These are phyloP conservation scores for Candida silvicultrix DNA, from an alignment of 805 yeast species.

Conservation along the genomic window DNA sequence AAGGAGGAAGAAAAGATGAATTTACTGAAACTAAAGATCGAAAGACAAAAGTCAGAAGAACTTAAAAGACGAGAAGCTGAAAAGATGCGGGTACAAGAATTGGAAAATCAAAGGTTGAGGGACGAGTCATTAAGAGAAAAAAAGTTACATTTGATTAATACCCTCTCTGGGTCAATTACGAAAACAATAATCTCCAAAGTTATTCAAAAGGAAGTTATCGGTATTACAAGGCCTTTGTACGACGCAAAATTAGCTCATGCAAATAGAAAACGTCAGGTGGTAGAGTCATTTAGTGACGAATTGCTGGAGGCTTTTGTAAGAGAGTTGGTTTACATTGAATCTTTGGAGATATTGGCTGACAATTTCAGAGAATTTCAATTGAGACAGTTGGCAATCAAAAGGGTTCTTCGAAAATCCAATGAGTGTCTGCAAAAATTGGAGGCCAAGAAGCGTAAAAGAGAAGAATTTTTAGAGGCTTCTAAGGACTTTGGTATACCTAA, in stretches of 20 bases:
- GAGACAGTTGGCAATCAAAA: constrained; percentile 25
- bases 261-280: constrained; percentile 20
- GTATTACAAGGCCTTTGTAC: constrained; percentile 8
- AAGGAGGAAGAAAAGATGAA: background rate
- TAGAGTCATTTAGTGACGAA: constrained; percentile 40
- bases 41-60: constrained; percentile 3
- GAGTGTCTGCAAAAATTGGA: constrained; percentile 19
- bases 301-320: constrained; percentile 55
- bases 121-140: constrained; percentile 6
- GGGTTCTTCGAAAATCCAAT: constrained; percentile 25
- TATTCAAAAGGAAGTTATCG: constrained; percentile 9
- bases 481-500: constrained; percentile 29
- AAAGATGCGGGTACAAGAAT: constrained; percentile 3
- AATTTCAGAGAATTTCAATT: constrained; percentile 25
- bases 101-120: constrained; percentile 4
- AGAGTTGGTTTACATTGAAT: constrained; percentile 42
- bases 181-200: constrained; percentile 18
- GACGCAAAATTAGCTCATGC: constrained; percentile 8
- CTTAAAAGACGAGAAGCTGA: constrained; percentile 3
- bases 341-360: constrained; percentile 42
- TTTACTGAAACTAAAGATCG: background rate
- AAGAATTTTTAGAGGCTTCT: constrained; percentile 31
- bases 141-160: constrained; percentile 10
- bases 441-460: constrained; percentile 29
- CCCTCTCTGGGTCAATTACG: background rate